Conservation (phyloP, 2,329 filamentous ascomycete species). For the Teratosphaeria epicoccoides region DNA sequence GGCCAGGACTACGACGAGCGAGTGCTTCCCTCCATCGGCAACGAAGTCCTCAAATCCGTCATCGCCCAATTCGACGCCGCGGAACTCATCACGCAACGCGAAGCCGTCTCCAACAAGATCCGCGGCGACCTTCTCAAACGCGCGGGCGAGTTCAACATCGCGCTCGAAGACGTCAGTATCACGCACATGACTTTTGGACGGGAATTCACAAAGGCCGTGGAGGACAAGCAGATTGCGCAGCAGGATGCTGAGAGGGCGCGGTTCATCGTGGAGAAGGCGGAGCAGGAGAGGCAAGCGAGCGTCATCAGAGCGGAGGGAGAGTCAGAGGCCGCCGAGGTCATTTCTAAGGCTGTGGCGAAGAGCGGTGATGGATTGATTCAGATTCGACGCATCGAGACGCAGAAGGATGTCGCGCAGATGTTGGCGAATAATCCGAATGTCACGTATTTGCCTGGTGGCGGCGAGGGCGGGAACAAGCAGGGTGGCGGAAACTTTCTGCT, state of each 20-base stretch:
- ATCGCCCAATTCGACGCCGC: slow-evolving; percentile 45
- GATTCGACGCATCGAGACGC: slow-evolving; percentile 95
- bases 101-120: slow-evolving; percentile 92
- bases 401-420: slow-evolving; percentile 87
- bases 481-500: slow-evolving; percentile 51
- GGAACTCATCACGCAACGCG: slow-evolving; percentile 86
- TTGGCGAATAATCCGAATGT: slow-evolving; percentile 88
- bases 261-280: slow-evolving; percentile 96
- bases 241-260: slow-evolving; percentile 95
- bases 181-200: slow-evolving; percentile 99
- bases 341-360: slow-evolving; percentile 87
- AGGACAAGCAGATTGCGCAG: slow-evolving; percentile 99
- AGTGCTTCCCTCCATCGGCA: slow-evolving; percentile 44
- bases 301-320: slow-evolving; percentile 97
- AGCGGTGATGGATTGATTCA: slow-evolving; percentile 84
- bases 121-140: slow-evolving; percentile 83
- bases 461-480: slow-evolving; percentile 39
- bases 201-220: slow-evolving; percentile 96
- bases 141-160: slow-evolving; percentile 96
- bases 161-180: slow-evolving; percentile 95
- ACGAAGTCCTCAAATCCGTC: slow-evolving; percentile 46
- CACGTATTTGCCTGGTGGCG: slow-evolving; percentile 76
- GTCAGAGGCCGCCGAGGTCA: slow-evolving; percentile 91
- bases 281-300: slow-evolving; percentile 97
- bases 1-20: slow-evolving; percentile 89